Evolutionary conservation across 83 land plant genomes (phyloP).

Genomic region (Diphasiastrum complanatum): DNA sequence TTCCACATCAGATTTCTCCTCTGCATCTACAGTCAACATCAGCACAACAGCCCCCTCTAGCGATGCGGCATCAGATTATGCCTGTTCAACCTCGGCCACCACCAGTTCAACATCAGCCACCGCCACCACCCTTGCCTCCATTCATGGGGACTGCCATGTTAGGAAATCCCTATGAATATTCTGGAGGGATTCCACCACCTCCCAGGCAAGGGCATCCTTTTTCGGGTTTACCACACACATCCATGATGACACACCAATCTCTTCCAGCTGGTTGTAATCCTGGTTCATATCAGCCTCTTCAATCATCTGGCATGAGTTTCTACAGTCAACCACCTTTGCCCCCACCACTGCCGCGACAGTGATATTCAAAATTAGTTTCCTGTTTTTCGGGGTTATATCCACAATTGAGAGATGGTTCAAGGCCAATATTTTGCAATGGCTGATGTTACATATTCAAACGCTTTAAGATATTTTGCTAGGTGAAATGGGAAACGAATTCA

Average conservation of each 20-base stretch:
- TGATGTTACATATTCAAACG: too few species aligned
- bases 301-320: not conserved
- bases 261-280: not conserved
- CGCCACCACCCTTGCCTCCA: slow-evolving; percentile 1
- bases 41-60: not conserved
- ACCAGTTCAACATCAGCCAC: not conserved
- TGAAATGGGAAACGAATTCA: too few species aligned
- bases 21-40: not conserved
- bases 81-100: not conserved
- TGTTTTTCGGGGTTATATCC: too few species aligned
- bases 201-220: not conserved
- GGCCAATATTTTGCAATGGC: too few species aligned
- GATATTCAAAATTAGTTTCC: slow-evolving; percentile 9
- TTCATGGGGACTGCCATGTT: not conserved
- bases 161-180: not conserved
- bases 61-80: not conserved
- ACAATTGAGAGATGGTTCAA: too few species aligned
- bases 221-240: not conserved
- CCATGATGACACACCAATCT: too few species aligned
- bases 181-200: not conserved
- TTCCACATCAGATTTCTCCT: too few species aligned
- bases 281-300: slow-evolving; percentile 2
- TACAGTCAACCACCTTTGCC: slow-evolving; percentile 2
- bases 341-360: not conserved
- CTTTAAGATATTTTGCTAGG: too few species aligned